Conservation (phyloP, 352 stramenopile genomes). For the Globisporangium alternatum region DNA sequence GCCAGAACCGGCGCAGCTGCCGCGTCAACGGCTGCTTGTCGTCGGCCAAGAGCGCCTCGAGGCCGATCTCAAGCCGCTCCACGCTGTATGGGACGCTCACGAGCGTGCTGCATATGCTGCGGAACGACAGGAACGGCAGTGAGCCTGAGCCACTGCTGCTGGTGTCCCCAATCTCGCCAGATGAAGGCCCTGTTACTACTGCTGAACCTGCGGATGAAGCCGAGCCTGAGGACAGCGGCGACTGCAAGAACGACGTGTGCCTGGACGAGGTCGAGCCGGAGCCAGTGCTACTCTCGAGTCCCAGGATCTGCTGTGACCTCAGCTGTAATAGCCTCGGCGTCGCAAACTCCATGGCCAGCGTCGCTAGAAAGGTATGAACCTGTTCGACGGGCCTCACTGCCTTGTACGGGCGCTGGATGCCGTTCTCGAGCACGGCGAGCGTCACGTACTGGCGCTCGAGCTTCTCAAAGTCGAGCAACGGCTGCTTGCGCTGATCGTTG, state of each 20-base stretch:
- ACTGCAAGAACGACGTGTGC: conserved; percentile 13
- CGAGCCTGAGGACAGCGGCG: conserved; percentile 1
- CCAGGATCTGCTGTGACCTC: conserved; percentile 54
- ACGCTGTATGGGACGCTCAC: conserved; percentile 23
- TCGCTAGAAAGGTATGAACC: conserved; percentile 37
- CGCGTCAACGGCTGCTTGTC: conserved; percentile 32
- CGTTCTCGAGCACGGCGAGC: conserved; percentile 47
- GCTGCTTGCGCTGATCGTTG: conserved; percentile 22
- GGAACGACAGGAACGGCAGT: conserved; percentile 42
- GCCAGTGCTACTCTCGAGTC: conserved; percentile 20
- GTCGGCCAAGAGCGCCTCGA: conserved; percentile 49
- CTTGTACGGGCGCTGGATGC: conserved; percentile 21
- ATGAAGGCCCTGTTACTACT: conserved; percentile 15
- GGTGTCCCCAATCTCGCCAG: conserved; percentile 14
- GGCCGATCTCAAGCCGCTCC: conserved; percentile 38
- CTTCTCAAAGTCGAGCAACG: conserved; percentile 49
- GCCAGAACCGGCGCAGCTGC: conserved; percentile 44
- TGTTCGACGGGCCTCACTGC: background rate
- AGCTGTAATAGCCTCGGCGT: conserved; percentile 40
- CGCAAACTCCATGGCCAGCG: conserved; percentile 39
- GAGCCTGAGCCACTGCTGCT: conserved; percentile 18
- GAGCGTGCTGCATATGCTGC: conserved; percentile 40
- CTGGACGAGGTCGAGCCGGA: conserved; percentile 2
- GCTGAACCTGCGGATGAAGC: conserved; percentile 19
- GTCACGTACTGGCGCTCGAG: conserved; percentile 56